Evolutionary conservation across 805 yeast genomes (phyloP).

Genomic region (Cyberlindnera bimundalis): DNA sequence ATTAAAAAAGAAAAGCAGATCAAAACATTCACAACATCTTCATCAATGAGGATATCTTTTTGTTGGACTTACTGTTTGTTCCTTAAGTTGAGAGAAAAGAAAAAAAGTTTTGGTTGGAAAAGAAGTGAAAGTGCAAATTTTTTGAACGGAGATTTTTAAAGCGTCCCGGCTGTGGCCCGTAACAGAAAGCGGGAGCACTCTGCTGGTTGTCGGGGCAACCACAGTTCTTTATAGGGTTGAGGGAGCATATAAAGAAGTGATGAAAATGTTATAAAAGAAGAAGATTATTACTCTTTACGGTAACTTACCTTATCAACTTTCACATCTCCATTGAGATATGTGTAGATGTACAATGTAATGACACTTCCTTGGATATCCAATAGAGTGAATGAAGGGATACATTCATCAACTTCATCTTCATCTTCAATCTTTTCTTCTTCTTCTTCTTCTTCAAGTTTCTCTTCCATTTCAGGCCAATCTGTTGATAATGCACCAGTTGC

Average conservation of each 20-base stretch:
- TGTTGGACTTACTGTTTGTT: slow-evolving; percentile 3
- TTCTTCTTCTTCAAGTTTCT: slow-evolving; percentile 33
- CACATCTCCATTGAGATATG: slow-evolving; percentile 74
- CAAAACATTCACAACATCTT: not conserved
- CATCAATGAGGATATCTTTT: too few relatives aligned
- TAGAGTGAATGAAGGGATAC: slow-evolving; percentile 81
- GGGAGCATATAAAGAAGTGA: too few relatives aligned
- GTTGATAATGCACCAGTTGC: slow-evolving; percentile 88
- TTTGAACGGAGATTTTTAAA: not conserved
- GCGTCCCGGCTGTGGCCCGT: too few relatives aligned
- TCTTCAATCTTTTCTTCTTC: slow-evolving; percentile 26
- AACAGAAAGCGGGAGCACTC: too few relatives aligned
- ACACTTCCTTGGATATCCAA: slow-evolving; percentile 78
- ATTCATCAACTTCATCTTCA: slow-evolving; percentile 23
- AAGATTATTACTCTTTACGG: slow-evolving; percentile 45
- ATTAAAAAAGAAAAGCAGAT: slow-evolving; percentile 4
- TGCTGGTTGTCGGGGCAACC: too few relatives aligned
- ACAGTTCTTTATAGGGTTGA: too few relatives aligned
- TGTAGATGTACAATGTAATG: slow-evolving; percentile 83
- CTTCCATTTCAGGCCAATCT: slow-evolving; percentile 53
- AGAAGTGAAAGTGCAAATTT: too few relatives aligned
- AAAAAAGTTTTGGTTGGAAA: not conserved
- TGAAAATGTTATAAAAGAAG: too few relatives aligned
- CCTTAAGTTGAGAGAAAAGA: not conserved
- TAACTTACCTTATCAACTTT: slow-evolving; percentile 85